Base-by-base conservation (phyloP, 2,329 filamentous ascomycete genomes). In the Colletotrichum phormii region DNA sequence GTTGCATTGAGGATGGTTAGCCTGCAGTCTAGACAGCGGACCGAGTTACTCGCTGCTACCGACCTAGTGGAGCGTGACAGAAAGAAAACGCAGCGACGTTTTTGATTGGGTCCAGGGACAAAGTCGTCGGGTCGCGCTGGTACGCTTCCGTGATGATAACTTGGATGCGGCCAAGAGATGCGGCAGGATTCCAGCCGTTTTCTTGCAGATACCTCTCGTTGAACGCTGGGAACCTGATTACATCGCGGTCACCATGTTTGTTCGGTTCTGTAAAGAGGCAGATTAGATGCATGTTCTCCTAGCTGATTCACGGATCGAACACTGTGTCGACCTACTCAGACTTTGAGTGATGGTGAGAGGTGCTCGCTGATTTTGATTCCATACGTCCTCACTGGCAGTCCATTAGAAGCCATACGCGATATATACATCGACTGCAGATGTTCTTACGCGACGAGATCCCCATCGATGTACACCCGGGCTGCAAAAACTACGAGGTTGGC, bases 41-140 rank as follows among this genome's bases (percentile, higher is more conserved):
- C 3, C 5, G 2, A 42, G 57, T 63, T 22, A 73, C 49, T 8
- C 64, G 29, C 51, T 22, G 0, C 18, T 33, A 82, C 86, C 76
- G 84, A 96, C 94, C 88, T 67, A 93, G 83, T 1, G 95, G 94
- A 42, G 93, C 95, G 84, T 97, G 94, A 78, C 97, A 94, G 77
- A 97, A 97, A 1, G 94, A 92, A 81, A 97, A 97, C 15, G 89
- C 89, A 29, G 95, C 89, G 57, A 95, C 82, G 77, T 95, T 94
- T 78, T 92, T 93, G 74, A 93, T 84, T 53, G 90, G 86, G 77
- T 94, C 91, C 75, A 93, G 90, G 0, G 90, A 88, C 54, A 84
- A 81, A 2, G 84, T 82, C 1, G 83, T 68, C 2, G 84, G 89
- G 72, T 88, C 86, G 49, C 90, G 85, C 11, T 87, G 85, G 71